Conservation (phyloP, 1,284 basidiomycete genomes). For the Wolfiporia cocos region DNA sequence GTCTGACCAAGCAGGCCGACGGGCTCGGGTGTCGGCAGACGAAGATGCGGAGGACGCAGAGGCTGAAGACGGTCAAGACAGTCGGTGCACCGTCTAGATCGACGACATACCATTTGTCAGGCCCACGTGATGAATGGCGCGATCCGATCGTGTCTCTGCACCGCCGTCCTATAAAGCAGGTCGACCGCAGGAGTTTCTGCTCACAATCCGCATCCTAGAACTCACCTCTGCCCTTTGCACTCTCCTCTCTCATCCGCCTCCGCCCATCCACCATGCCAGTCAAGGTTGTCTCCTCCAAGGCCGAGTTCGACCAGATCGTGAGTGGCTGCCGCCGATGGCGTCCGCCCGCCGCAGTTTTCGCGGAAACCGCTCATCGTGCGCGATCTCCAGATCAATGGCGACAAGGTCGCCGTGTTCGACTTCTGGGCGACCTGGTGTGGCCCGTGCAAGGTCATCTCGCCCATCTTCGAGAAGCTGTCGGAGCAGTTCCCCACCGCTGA, state of each 20-base stretch:
- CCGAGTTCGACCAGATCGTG: slow-evolving; percentile 52
- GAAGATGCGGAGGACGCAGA: no score
- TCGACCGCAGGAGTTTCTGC: neutral
- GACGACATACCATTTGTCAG: slow-evolving; percentile 8
- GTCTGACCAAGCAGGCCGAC: slow-evolving; percentile 1
- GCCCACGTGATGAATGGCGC: slow-evolving; percentile 8
- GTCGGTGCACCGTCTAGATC: slow-evolving; percentile 3
- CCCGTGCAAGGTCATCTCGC: slow-evolving; percentile 75
- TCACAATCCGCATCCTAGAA: slow-evolving; percentile 1
- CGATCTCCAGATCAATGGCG: slow-evolving; percentile 46
- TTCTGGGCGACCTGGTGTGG: slow-evolving; percentile 76
- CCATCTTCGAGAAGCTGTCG: slow-evolving; percentile 73
- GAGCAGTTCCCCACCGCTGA: slow-evolving; percentile 42
- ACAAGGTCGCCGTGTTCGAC: slow-evolving; percentile 63
- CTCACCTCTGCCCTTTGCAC: neutral
- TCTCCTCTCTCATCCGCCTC: neutral
- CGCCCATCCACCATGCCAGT: slow-evolving; percentile 27
- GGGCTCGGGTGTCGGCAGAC: neutral
- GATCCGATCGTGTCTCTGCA: slow-evolving; percentile 3
- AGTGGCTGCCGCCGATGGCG: slow-evolving; percentile 9
- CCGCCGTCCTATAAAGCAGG: slow-evolving; percentile 6
- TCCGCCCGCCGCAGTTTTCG: slow-evolving; percentile 1
- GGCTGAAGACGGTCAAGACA: no score
- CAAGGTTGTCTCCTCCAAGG: slow-evolving; percentile 41
- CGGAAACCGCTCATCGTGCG: slow-evolving; percentile 2